A percentile compares a stretch with the other conserved stretches of the same genome.
phyloP scores from a whole-genome alignment of 1,139 yeast genomes.

The Candida sp. region DNA sequence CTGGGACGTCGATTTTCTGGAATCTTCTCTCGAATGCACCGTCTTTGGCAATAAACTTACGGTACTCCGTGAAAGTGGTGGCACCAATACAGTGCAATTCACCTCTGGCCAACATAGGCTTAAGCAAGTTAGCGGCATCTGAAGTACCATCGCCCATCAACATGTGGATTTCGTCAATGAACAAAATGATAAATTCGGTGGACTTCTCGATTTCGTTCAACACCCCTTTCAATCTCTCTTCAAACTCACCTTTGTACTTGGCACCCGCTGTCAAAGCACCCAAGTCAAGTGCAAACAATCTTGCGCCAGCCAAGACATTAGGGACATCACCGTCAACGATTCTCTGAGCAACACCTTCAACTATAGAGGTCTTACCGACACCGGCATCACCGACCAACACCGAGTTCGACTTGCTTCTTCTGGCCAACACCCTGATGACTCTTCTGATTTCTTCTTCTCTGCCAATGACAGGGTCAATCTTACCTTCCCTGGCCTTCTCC shows the following conservation, averaged over 20 bases:
- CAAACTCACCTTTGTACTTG: constrained; percentile 98
- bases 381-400: constrained; percentile 99
- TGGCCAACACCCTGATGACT: constrained; percentile 90
- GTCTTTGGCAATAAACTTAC: constrained; percentile 92
- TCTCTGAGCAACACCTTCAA: constrained; percentile 98
- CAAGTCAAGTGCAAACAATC: constrained; percentile 85
- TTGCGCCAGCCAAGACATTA: constrained; percentile 76
- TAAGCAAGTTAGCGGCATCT: constrained; percentile 95
- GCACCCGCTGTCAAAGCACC: constrained; percentile 99
- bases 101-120: constrained; percentile 98
- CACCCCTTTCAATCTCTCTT: constrained; percentile 97
- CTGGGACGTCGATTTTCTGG: constrained; percentile 96
- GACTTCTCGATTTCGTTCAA: constrained; percentile 92
- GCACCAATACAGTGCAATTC: constrained; percentile 98
- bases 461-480: constrained; percentile 97
- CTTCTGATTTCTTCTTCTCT: constrained; percentile 98
- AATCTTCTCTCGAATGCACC: constrained; percentile 99
- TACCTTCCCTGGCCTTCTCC: constrained; percentile 91
- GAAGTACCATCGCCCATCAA: constrained; percentile 97
- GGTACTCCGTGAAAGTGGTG: constrained; percentile 92
- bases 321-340: constrained; percentile 97
- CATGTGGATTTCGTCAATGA: constrained; percentile 98
- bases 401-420: constrained; percentile 97
- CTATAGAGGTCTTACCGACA: constrained; percentile 98
- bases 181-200: constrained; percentile 81